phyloP scores from a whole-genome alignment of 805 yeast species.

The Wickerhamomyces xylosicus region DNA sequence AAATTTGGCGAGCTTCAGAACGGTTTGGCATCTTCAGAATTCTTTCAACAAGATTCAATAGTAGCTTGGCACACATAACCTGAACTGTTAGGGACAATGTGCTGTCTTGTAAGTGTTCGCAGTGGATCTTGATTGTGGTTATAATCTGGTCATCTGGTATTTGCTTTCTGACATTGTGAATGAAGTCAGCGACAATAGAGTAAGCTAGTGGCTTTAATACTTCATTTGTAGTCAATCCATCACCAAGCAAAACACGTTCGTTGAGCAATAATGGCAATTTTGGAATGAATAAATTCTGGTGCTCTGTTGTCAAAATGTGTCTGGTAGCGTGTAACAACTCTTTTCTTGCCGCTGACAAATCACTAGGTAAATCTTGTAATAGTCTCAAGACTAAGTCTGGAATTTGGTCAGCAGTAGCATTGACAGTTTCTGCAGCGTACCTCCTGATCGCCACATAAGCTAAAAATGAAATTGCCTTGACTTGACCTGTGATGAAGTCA shows the following conservation, averaged over 20 bases:
- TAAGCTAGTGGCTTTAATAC: conserved; percentile 89
- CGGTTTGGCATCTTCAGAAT: conserved; percentile 75
- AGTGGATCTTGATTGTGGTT: conserved; percentile 77
- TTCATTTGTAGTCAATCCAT: conserved; percentile 85
- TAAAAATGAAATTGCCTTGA: conserved; percentile 89
- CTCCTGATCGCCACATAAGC: conserved; percentile 89
- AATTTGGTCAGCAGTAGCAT: conserved; percentile 46
- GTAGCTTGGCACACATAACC: conserved; percentile 88
- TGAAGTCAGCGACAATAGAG: conserved; percentile 90
- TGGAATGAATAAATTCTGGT: conserved; percentile 71
- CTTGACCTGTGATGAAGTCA: conserved; percentile 87
- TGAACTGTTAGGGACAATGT: conserved; percentile 83
- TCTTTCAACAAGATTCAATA: conserved; percentile 81
- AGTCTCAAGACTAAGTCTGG: conserved; percentile 83
- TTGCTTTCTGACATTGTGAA: conserved; percentile 83
- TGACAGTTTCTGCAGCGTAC: conserved; percentile 55
- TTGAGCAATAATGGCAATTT: conserved; percentile 79
- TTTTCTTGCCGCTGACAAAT: conserved; percentile 81
- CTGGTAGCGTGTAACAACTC: conserved; percentile 90
- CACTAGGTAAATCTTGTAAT: conserved; percentile 92
- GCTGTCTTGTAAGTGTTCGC: conserved; percentile 71
- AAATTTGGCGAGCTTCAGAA: conserved; percentile 63
- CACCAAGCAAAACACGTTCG: conserved; percentile 81
- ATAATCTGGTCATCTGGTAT: conserved; percentile 75
- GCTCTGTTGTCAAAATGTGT: conserved; percentile 88